phyloP scores from a whole-genome alignment of 257 asterid species.

The Solanum chiquidenum region DNA sequence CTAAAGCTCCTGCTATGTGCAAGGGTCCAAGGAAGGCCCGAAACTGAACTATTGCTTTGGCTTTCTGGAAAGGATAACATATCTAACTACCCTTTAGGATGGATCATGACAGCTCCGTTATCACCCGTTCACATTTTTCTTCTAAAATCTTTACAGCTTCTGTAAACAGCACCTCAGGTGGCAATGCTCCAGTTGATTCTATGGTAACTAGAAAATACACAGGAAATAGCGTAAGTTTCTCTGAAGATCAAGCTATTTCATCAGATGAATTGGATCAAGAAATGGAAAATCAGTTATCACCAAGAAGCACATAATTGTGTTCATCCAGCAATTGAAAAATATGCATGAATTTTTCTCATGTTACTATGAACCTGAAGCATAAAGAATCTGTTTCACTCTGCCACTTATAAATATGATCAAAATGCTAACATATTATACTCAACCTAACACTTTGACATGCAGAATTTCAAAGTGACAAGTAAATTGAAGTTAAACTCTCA shows the following conservation, averaged over 20 bases:
- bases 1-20: neutral
- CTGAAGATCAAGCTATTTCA: neutral
- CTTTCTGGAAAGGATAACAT: neutral
- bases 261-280: neutral
- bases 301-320: neutral
- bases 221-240: neutral
- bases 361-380: neutral
- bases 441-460: neutral
- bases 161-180: constrained; percentile 75
- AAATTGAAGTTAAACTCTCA: neutral
- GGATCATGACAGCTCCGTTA: constrained; percentile 53
- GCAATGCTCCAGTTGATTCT: constrained; percentile 85
- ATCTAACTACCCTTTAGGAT: neutral
- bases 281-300: neutral
- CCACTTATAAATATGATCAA: neutral
- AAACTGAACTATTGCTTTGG: neutral
- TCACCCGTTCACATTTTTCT: constrained; percentile 77
- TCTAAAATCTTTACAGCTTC: constrained; percentile 91
- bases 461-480: neutral
- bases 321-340: neutral
- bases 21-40: neutral
- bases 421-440: neutral
- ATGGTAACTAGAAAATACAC: constrained; percentile 47
- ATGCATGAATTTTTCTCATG: neutral
- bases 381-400: neutral